Base-by-base conservation (phyloP, 2,329 filamentous ascomycete genomes). In the Paecilomyces sp. region DNA sequence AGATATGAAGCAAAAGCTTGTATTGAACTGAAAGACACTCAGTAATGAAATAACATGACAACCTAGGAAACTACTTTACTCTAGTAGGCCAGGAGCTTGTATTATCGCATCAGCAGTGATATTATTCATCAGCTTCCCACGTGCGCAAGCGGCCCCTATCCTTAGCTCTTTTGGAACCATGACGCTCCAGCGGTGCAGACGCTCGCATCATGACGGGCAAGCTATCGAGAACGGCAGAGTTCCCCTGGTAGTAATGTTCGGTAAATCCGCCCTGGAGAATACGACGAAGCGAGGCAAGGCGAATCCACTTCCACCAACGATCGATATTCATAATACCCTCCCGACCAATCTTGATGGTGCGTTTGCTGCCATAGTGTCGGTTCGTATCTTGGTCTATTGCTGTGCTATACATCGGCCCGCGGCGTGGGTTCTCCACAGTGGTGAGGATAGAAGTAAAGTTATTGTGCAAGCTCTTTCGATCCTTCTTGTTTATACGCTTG, bases 241-340 rank as follows among this genome's bases (percentile, higher is more conserved):
- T 88, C 53, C 80, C 77, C 67, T 85, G 80, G 57, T 72, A 77
- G 68, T 87, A 88, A 73, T 88, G 86, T 56, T 80, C 79, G 54
- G 85, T 72, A 64, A 88, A 87, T 0, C 86, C 86, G 13, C 83
- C 82, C 60, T 84, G 83, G 50, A 90, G 74, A 31, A 86, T 75
- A 47, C 86, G 75, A 67, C 85, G 81, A 57, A 90, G 73, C 2
- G 82, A 82, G 61, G 86, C 83, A 56, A 89, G 73, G 31, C 87
- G 79, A 65, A 85, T 79, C 66, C 89, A 76, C 72, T 90, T 90
- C 88, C 88, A 90, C 88, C 88, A 91, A 64, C 83, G 82, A 71
- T 90, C 86, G 56, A 90, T 85, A 56, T 77, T 81, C 77, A 90
- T 83, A 57, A 82, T 80, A 2, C 85, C 83, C 54, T 80, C 81